A percentile compares a stretch with the other conserved stretches of the same genome.
Conservation (phyloP, 768 basidiomycete genomes). For the Trametes elegans region DNA sequence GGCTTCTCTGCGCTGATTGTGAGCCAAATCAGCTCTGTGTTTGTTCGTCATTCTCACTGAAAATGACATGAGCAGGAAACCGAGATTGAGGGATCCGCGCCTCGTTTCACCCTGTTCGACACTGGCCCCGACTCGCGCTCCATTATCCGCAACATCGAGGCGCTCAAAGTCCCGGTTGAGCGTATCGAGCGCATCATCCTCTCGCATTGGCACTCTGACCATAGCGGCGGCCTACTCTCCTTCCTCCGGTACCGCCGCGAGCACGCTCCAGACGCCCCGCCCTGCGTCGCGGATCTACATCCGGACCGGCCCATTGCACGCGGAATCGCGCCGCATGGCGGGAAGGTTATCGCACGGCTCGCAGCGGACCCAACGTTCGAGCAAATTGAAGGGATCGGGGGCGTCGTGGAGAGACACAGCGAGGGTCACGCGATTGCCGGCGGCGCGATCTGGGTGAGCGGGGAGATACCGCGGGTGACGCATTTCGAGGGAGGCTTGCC, state of each 20-base stretch:
- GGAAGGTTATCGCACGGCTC: conserved; percentile 52
- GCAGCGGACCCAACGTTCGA: conserved; percentile 73
- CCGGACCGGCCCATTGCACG: conserved; percentile 71
- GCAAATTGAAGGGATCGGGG: conserved; percentile 55
- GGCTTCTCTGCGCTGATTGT: conserved; percentile 83
- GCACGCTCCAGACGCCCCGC: conserved; percentile 12
- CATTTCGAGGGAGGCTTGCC: conserved; percentile 66
- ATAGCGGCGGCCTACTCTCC: conserved; percentile 52
- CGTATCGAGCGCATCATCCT: conserved; percentile 61
- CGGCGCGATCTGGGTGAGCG: conserved; percentile 71
- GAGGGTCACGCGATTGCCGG: conserved; percentile 67
- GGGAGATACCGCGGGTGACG: conserved; percentile 73
- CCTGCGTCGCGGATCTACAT: conserved; percentile 69
- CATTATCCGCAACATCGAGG: conserved; percentile 67
- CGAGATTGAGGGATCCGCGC: conserved; percentile 40
- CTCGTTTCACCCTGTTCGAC: conserved; percentile 72
- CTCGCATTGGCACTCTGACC: conserved; percentile 72
- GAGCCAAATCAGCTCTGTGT: conserved; percentile 23
- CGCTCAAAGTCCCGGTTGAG: conserved; percentile 54
- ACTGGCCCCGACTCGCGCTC: conserved; percentile 78
- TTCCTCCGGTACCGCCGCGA: conserved; percentile 49
- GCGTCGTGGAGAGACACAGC: conserved; percentile 49
- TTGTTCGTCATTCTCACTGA: not conserved
- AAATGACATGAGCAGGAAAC: conserved; percentile 49
- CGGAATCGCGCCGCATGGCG: conserved; percentile 57